Evolutionary conservation across 495 filamentous ascomycete species (phyloP), one percentile per base, ranked within the genome.

Genomic region (Aspergillus indologenus): DNA sequence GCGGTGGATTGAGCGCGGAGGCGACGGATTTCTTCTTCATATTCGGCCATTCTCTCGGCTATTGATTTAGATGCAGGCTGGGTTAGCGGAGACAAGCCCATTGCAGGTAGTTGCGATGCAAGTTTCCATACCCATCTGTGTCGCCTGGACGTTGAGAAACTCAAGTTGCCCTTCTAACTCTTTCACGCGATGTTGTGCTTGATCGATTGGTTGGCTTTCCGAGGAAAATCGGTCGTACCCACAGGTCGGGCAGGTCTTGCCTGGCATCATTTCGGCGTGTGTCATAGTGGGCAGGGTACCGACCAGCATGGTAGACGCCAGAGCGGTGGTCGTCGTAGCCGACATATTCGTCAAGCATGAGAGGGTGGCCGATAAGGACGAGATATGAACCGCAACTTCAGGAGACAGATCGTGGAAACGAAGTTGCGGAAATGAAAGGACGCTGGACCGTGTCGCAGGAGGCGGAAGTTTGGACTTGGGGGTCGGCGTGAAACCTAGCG

Each of bases 11-110:
- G 61, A 22, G 82, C 69, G 63, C 86, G 85, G 53, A 92, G 80
- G 31, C 80, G 80, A 58, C 81, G 82, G 8, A 96, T 74, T 73
- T 96, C 90, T 70, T 95, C 90, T 81, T 98, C 94, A 81, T 96
- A 96, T 76, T 96, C 90, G 67, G 91, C 89, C 72, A 91, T 86
- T 77, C 90, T 89, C 75, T 91, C 86, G 56, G 79, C 82, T 85
- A n/a, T 14, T 9, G 46, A 26, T 29, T 48, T 29, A 9, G 3
- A 22, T 17, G 44, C 46, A 23, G 20, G 21, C 43, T 26, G n/a
- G 9, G 57, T 64, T 54, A 64, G 61, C 51, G 9, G 4, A 34
- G 21, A 19, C 24, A 45, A 40, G 46, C 56, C 45, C 23, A 23
- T 19, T 22, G 45, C 20, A 48, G 9, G 18, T 19, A 3, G 45